phyloP scores from a whole-genome alignment of 495 filamentous ascomycete genomes.

The Talaromyces ruber region DNA sequence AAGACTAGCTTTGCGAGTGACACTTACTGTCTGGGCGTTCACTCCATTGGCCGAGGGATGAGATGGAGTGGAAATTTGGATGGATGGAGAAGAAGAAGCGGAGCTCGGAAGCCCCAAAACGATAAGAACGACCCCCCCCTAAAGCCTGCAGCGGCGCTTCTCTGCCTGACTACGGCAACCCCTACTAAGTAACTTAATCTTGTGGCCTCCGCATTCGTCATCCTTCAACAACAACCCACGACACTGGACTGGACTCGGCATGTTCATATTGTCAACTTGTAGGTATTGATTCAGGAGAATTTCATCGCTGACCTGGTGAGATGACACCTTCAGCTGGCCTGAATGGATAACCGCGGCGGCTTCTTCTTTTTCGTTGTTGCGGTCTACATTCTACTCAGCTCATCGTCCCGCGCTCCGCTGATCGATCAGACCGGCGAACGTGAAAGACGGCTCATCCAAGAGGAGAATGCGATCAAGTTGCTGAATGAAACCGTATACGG shows the following conservation, averaged over 20 bases:
- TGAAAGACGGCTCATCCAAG: slow-evolving; percentile 32
- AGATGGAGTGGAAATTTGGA: neutral
- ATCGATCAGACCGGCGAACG: slow-evolving; percentile 38
- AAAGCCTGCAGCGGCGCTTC: neutral
- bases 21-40: neutral
- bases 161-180: neutral
- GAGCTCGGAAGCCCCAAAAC: neutral
- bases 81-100: neutral
- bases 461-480: slow-evolving; percentile 52
- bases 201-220: neutral
- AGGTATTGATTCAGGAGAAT: neutral
- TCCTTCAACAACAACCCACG: neutral
- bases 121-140: neutral
- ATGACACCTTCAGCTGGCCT: slow-evolving; percentile 24
- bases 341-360: slow-evolving; percentile 42
- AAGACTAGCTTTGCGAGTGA: neutral
- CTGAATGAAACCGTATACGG: slow-evolving; percentile 68
- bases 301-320: slow-evolving; percentile 7
- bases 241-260: neutral
- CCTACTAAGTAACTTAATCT: neutral
- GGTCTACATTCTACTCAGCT: slow-evolving; percentile 41
- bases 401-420: slow-evolving; percentile 35
- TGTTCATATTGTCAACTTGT: neutral
- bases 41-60: neutral
- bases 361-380: slow-evolving; percentile 41